Evolutionary conservation across 495 filamentous ascomycete genomes (phyloP), one percentile per base, ranked within the genome.

Genomic region (Penicillium mononematosum): DNA sequence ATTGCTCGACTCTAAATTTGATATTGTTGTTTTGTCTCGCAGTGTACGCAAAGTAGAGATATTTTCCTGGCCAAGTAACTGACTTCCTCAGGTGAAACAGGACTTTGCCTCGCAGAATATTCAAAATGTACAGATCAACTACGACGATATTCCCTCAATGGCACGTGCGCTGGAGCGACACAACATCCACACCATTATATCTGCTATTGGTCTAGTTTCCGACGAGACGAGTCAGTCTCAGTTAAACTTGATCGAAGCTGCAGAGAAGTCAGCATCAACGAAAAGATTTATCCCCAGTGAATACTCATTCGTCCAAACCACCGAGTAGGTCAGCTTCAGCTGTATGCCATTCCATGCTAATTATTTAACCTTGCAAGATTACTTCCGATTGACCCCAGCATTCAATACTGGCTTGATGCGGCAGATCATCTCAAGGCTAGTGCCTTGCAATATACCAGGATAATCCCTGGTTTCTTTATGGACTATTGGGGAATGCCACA

Each of bases 401-500:
- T 73, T 24, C 53, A 72, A 49, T 69, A 58, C 49, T 73, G 68
- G 62, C 63, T 76, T 1, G 65, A 66, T 42, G 72, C 73, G 4
- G 72, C 64, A 1, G 34, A 66, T n/a, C 46, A 60, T 14, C 59
- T 76, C 5, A 58, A 68, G 32, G 31, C 58, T 1, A 54, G 63
- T 11, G 53, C 61, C 22, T 73, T 84, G 17, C 68, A 82, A 55
- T 81, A 67, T 45, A 85, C 81, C 29, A 63, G 69, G 5, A 70
- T 83, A 32, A 66, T 72, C 38, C 77, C 72, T 25, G 83, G 80
- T 3, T 78, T 74, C 62, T 83, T 84, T 58, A 75, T 83, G 67
- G 80, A 85, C 60, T 83, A 82, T 62, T 84, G 69, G 65, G 78
- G 75, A 31, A 73, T 80, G 67, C 80, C 78, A 19, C 50, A 69